Percentiles rank a stretch among this genome's conserved stretches.
Evolutionary conservation across 2,329 filamentous ascomycete genomes (phyloP).

Genomic region (Phaeoacremonium minimum): DNA sequence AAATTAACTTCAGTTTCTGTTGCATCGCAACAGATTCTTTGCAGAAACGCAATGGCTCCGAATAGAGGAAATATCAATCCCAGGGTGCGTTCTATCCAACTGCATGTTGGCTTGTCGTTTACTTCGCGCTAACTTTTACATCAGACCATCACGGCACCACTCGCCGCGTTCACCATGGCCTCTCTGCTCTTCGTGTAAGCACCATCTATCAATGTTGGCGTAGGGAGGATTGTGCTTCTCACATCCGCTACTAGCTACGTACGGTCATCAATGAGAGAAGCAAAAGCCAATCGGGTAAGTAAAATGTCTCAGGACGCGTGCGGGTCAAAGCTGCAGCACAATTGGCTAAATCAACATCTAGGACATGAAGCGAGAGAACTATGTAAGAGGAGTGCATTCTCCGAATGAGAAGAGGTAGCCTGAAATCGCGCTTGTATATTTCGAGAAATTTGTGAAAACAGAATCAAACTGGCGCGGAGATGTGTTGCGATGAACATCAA

Average conservation of each 20-base stretch:
- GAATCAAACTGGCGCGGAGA: no score
- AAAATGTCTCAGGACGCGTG: not conserved
- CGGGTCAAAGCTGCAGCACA: not conserved
- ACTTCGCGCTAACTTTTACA: not conserved
- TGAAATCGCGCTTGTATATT: not conserved
- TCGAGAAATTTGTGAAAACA: not conserved
- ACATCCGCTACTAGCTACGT: slow-evolving; percentile 3
- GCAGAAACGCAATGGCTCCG: no score
- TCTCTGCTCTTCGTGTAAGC: slow-evolving; percentile 8
- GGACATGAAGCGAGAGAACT: not conserved
- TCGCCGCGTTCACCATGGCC: slow-evolving; percentile 10
- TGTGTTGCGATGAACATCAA: no score
- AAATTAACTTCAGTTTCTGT: no score
- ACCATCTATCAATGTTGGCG: not conserved
- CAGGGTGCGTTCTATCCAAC: not conserved
- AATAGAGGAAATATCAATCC: slow-evolving; percentile 7
- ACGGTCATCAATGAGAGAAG: slow-evolving; percentile 9
- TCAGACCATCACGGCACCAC: slow-evolving; percentile 9
- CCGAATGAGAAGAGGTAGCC: not conserved
- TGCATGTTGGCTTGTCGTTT: not conserved
- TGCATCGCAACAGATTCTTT: no score
- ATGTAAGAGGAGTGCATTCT: not conserved
- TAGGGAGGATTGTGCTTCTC: not conserved
- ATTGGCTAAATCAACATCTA: not conserved
- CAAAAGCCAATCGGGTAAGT: slow-evolving; percentile 10